Evolutionary conservation across 495 filamentous ascomycete genomes (phyloP), one percentile per base, ranked within the genome.

Genomic region (Penicilliopsis zonata): DNA sequence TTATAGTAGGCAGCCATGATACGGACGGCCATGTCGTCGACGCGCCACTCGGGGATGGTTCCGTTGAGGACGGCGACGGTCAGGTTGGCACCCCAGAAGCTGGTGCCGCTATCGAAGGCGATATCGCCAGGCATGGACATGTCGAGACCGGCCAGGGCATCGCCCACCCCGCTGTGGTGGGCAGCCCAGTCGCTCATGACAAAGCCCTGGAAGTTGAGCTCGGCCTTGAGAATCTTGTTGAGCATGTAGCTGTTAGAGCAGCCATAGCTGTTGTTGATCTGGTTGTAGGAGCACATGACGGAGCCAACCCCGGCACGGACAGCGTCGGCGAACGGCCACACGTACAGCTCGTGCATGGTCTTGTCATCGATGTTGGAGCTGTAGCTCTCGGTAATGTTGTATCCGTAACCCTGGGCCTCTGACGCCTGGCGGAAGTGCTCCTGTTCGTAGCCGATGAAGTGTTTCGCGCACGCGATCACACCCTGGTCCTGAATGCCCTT

Each of bases 51-150:
- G 0, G 90, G 88, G 28, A 94, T 65, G 2, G 86, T 90, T 13
- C 86, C 86, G 48, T 98, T 98, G 35, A 94, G 59, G 6, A 94
- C 79, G 4, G 80, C 79, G 30, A 86, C 52, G 0, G 90, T 86
- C 37, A 95, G 66, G 55, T 94, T 95, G 16, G 78, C 57, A 9
- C 88, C 88, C 79, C 80, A 96, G 65, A 67, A 94, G 14, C 81
- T 79, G 28, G 59, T 56, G 14, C 76, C 82, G 15, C 67, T 74
- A 45, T 80, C 68, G 52, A 94, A 88, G 20, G 49, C 36, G 5
- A 77, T 71, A 45, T 98, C 90, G 38, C 90, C 88, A 23, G 90
- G 87, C 87, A 95, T 95, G 7, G 76, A 73, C 86, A 94, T 92
- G 49, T 98, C 88, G 28, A 95, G 56, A 33, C 90, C 90, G 29